Evolutionary conservation across 441 rosid genomes (phyloP).

Genomic region (Populus hybrid): DNA sequence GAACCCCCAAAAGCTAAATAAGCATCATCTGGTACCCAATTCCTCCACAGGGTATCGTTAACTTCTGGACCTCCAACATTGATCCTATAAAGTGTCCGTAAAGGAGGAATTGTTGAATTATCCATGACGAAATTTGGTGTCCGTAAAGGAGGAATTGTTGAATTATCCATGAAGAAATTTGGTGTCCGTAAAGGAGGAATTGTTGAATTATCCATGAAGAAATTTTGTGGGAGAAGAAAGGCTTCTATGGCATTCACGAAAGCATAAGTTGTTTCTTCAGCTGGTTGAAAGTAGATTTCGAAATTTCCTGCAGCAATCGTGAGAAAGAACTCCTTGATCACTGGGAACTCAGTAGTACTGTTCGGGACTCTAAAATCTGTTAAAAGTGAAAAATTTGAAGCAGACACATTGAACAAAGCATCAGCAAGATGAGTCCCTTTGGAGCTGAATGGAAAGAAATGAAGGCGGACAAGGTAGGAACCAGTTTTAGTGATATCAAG

Average conservation of each 20-base stretch:
- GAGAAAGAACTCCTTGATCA: constrained; percentile 27
- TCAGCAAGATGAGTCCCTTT: constrained; percentile 19
- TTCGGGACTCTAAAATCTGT: constrained; percentile 24
- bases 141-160: not conserved
- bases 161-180: constrained; percentile 18
- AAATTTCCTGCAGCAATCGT: constrained; percentile 20
- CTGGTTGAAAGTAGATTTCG: constrained; percentile 17
- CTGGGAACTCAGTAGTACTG: not conserved
- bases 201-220: constrained; percentile 6
- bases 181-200: not conserved
- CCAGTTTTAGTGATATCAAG: constrained; percentile 25
- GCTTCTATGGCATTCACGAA: constrained; percentile 54
- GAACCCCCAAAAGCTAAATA: constrained; percentile 13
- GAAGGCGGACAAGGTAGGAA: constrained; percentile 40
- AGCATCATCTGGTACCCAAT: constrained; percentile 40
- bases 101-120: not conserved
- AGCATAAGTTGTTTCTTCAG: constrained; percentile 19
- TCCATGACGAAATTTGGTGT: too few relatives aligned
- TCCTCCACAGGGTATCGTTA: constrained; percentile 37
- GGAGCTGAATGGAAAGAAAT: constrained; percentile 38
- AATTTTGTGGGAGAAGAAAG: constrained; percentile 27
- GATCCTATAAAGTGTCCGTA: constrained; percentile 41
- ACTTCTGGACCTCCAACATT: constrained; percentile 46
- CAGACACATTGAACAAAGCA: constrained; percentile 35
- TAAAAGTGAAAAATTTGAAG: constrained; percentile 28